Base-by-base conservation (phyloP, 2,329 filamentous ascomycete genomes). In the Fusarium succisae region DNA sequence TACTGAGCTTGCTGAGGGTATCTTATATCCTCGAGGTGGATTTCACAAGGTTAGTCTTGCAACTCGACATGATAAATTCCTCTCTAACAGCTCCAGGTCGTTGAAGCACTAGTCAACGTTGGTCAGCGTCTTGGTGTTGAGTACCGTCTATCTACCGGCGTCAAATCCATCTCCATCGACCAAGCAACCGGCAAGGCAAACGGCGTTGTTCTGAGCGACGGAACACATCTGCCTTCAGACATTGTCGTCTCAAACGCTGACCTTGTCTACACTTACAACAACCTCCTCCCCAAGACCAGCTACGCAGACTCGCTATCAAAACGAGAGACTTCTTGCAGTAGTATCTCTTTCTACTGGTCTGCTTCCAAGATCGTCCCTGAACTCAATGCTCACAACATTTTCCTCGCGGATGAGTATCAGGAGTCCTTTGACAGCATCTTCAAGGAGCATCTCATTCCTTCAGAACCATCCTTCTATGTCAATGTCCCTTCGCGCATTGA, bases 351-450 rank as follows among this genome's bases (percentile, higher is more conserved):
- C 82, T 94, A 94, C 85, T 95, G 92, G 92, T 88, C 89, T 6
- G 85, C 94, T 26, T 85, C 89, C 66, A 84, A 85, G 57, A 85
- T 87, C 58, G 83, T 94, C 4, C 88, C 89, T 1, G 87, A 92
- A 80, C 86, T 95, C 6, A 84, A 87, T 24, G 89, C 91, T 1
- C 93, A 95, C 82, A 95, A 94, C 80, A 93, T 94, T 76, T 95
- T 95, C 83, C 87, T 94, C 12, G 92, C 92, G 6, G 90, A 93
- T 75, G 86, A 92, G 72, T 95, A 94, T 80, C 86, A 86, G 57
- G 90, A 92, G 75, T 91, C 88, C n/a, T 94, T 94, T 77, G 92
- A 94, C 80, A 87, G 88, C 66, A 94, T 94, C 67, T 94, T 95
- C 86, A 90, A 92, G 73, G 84, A 89, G 37, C 90, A 94, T 68